Conservation (phyloP, 495 filamentous ascomycete genomes). For the Astrocystis sublimbata region DNA sequence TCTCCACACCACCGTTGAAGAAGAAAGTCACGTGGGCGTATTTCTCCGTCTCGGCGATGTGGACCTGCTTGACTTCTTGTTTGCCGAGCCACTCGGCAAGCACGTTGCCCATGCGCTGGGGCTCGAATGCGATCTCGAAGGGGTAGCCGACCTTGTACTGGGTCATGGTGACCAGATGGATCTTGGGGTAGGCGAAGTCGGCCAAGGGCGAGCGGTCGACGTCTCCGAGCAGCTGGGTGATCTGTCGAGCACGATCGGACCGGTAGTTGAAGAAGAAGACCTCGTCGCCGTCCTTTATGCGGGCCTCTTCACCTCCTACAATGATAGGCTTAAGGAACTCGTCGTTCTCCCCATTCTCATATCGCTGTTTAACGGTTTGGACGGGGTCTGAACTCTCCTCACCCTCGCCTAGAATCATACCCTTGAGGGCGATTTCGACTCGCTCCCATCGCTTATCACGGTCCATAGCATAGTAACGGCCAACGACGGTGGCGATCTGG, state of each 20-base stretch:
- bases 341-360: conserved; percentile 84
- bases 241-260: conserved; percentile 94
- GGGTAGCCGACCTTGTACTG: conserved; percentile 96
- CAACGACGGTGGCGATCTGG: conserved; percentile 89
- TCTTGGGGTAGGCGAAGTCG: conserved; percentile 93
- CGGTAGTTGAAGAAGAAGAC: conserved; percentile 99
- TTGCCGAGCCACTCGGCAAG: conserved; percentile 93
- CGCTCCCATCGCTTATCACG: conserved; percentile 99
- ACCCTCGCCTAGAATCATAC: conserved; percentile 80
- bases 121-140: conserved; percentile 90
- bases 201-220: conserved; percentile 86
- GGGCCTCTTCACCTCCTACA: conserved; percentile 76
- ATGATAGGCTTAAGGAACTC: conserved; percentile 99
- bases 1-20: conserved; percentile 99
- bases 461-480: conserved; percentile 98
- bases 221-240: conserved; percentile 90
- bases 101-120: conserved; percentile 94
- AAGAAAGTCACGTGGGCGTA: conserved; percentile 99
- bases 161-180: conserved; percentile 94
- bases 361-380: conserved; percentile 81
- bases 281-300: conserved; percentile 88
- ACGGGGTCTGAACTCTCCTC: conserved; percentile 82
- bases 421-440: conserved; percentile 85
- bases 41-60: conserved; percentile 98
- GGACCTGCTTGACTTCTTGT: conserved; percentile 84